Conservation (phyloP, 768 basidiomycete genomes). For the Astraeus odoratus region DNA sequence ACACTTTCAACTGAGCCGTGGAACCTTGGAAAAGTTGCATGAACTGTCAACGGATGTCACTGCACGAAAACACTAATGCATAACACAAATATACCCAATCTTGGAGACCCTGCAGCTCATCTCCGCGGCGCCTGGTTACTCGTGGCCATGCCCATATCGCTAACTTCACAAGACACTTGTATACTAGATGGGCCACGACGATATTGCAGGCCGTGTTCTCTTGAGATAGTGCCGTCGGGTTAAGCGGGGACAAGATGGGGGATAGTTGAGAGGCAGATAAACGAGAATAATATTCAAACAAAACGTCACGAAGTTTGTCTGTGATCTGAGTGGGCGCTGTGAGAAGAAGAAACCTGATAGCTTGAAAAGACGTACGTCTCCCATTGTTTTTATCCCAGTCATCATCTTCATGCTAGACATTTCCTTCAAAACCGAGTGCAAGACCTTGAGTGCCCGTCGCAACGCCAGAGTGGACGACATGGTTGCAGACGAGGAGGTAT, state of each 20-base stretch:
- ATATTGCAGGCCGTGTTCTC: conserved; percentile 40
- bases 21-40: conserved; percentile 55
- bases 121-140: conserved; percentile 35
- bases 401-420: conserved; percentile 65
- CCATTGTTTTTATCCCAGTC: conserved; percentile 60
- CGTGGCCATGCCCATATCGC: conserved; percentile 65
- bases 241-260: conserved; percentile 28
- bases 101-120: conserved; percentile 38
- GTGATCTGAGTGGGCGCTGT: conserved; percentile 13
- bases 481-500: conserved; percentile 35
- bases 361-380: conserved; percentile 36
- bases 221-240: conserved; percentile 28
- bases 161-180: conserved; percentile 70
- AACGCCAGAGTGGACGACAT: conserved; percentile 42
- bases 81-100: conserved; percentile 42
- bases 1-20: conserved; percentile 43
- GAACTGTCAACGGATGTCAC: conserved; percentile 36
- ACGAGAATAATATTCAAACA: conserved; percentile 57
- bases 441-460: conserved; percentile 53
- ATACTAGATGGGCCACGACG: conserved; percentile 57
- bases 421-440: conserved; percentile 66
- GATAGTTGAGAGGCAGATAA: conserved; percentile 30
- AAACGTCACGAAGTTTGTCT: conserved; percentile 38
- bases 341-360: not conserved
- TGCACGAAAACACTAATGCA: not conserved